Base-by-base conservation (phyloP, 2,329 filamentous ascomycete genomes). In the Huntiella savannae region DNA sequence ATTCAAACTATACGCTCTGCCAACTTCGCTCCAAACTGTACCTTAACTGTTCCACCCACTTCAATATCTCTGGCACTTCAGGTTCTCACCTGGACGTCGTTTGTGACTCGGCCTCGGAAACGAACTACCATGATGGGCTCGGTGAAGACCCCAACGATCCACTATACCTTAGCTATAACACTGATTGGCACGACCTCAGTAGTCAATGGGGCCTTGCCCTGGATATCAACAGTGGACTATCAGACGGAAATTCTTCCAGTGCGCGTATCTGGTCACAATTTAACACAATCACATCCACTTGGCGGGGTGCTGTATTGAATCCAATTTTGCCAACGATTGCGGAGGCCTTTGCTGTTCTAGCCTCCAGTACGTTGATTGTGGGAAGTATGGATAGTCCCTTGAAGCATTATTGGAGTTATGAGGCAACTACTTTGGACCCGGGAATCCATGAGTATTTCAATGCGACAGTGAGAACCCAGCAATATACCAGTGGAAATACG, bases 301-400 rank as follows among this genome's bases (percentile, higher is more conserved):
- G 22, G 13, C 32, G 10, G 2, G 10, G 13, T 28, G 10, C 35
- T 3, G 22, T 13, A 22, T 34, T 36, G 22, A 13, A 42, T 12
- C 13, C 22, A 3, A 19, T 59, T 0, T 58, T 78, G 0, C 83
- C 83, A 0, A 82, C 77, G 2, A 66, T 82, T n/a, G 77, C 75
- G 0, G 83, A 91, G 59, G 77, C 78, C 0, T 57, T 91, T 0
- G 79, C 82, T 0, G 79, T 84, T 0, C 68, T 86, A 54, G 70
- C 73, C 0, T 73, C 75, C 3, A 77, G 72, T 33, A 83, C 79
- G 0, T 58, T 86, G 0, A 66, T 86, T 6, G 64, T 77, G 38
- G 68, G 72, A 6, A 62, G 75, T 2, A 60, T 71, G 6, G 66
- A 73, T 47, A 62, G 77, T 0, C 76, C 79, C 0, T 83, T 79